These are phyloP conservation scores for Elongisporangium anandrum DNA, from an alignment of 352 stramenopile genomes.

Conservation along the genomic window DNA sequence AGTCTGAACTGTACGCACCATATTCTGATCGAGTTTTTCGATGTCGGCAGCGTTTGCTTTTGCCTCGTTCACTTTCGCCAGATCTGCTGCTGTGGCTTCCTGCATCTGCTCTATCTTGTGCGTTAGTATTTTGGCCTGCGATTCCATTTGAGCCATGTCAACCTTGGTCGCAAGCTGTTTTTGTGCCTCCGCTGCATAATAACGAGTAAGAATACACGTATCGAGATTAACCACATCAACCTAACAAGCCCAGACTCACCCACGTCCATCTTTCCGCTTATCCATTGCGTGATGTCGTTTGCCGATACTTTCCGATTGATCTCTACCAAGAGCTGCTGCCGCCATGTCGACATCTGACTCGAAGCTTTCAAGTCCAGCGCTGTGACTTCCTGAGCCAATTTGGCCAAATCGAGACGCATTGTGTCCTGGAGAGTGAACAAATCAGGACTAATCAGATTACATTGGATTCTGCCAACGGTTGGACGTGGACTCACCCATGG, in stretches of 20 bases:
- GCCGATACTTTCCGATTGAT: slow-evolving; percentile 21
- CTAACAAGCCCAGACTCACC: slow-evolving; percentile 13
- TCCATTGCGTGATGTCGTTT: slow-evolving; percentile 26
- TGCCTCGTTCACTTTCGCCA: background rate
- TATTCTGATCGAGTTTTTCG: slow-evolving; percentile 34
- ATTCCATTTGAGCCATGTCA: slow-evolving; percentile 21
- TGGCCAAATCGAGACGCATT: slow-evolving; percentile 7
- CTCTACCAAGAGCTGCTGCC: slow-evolving; percentile 14
- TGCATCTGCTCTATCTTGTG: slow-evolving; percentile 23
- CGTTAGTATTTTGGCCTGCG: slow-evolving; percentile 18
- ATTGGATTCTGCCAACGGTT: too few relatives aligned
- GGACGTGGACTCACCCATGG: background rate
- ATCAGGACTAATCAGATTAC: too few relatives aligned
- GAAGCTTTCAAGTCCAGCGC: slow-evolving; percentile 15
- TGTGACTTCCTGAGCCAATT: slow-evolving; percentile 7
- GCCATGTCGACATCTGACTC: slow-evolving; percentile 11
- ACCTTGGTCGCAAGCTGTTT: slow-evolving; percentile 37
- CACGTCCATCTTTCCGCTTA: slow-evolving; percentile 35
- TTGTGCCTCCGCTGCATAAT: slow-evolving; percentile 23
- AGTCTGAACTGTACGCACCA: slow-evolving; percentile 13
- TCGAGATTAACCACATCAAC: background rate
- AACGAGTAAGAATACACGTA: background rate
- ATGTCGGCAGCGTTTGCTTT: slow-evolving; percentile 23
- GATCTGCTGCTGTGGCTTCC: slow-evolving; percentile 13
- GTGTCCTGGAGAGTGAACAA: slow-evolving; percentile 6